phyloP scores from a whole-genome alignment of 1,284 basidiomycete genomes.

The Cystobasidium slooffiae region DNA sequence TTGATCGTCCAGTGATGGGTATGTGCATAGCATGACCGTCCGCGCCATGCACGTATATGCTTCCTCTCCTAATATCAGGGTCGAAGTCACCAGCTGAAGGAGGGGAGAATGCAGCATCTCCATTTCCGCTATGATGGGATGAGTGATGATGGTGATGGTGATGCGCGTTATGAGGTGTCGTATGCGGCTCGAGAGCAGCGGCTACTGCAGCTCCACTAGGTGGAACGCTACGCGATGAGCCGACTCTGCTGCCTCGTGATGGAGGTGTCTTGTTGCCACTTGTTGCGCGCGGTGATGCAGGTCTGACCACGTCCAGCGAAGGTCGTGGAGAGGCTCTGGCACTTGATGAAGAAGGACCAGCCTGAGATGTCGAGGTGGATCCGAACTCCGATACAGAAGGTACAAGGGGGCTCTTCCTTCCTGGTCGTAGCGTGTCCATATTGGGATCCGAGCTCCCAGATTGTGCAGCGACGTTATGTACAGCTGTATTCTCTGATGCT shows the following conservation, averaged over 20 bases:
- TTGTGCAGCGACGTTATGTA: not conserved
- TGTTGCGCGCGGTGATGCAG: not conserved
- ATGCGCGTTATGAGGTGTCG: conserved; percentile 5
- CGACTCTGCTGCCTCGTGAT: conserved; percentile 18
- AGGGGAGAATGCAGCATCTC: conserved; percentile 21
- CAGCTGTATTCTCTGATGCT: conserved; percentile 8
- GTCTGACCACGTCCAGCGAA: conserved; percentile 20
- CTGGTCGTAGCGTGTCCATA: conserved; percentile 41
- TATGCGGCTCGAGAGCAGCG: conserved; percentile 13
- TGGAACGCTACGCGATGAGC: not conserved
- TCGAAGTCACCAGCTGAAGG: conserved; percentile 44
- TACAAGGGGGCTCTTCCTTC: conserved; percentile 28
- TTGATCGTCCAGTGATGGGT: conserved; percentile 42
- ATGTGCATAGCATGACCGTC: conserved; percentile 42
- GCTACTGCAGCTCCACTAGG: conserved; percentile 6
- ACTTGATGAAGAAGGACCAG: not conserved
- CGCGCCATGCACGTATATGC: conserved; percentile 41
- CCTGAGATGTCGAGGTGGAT: not conserved
- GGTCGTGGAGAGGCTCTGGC: not conserved
- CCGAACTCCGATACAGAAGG: conserved; percentile 6
- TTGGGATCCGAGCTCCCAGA: conserved; percentile 4
- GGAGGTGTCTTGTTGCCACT: conserved; percentile 19
- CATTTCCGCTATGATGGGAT: not conserved
- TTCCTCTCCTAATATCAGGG: conserved; percentile 41
- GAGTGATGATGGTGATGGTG: conserved; percentile 10